These are phyloP conservation scores for Starmerella davenportii DNA, from an alignment of 805 yeast species.

Conservation along the genomic window DNA sequence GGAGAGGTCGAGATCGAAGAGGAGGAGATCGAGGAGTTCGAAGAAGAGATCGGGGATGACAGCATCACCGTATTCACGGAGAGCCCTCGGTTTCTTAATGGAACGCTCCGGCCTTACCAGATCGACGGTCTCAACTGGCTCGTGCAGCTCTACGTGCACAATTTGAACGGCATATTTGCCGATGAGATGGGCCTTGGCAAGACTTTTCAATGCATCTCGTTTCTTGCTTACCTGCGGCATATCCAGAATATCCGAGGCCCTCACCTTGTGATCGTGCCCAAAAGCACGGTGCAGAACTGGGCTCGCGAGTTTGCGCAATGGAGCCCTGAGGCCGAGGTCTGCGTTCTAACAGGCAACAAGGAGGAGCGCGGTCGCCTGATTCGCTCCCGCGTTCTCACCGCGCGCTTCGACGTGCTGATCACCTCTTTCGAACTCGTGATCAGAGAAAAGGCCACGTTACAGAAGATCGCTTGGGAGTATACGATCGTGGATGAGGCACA, in stretches of 20 bases:
- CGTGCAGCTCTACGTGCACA: slow-evolving; percentile 65
- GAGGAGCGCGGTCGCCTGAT: slow-evolving; percentile 51
- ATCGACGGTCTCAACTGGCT: slow-evolving; percentile 92
- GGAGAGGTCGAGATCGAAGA: slow-evolving; percentile 42
- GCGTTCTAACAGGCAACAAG: slow-evolving; percentile 76
- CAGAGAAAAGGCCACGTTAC: slow-evolving; percentile 63
- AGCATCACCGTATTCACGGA: slow-evolving; percentile 57
- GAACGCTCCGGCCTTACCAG: slow-evolving; percentile 74
- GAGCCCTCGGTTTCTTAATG: slow-evolving; percentile 59
- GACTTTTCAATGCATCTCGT: slow-evolving; percentile 85
- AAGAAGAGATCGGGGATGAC: slow-evolving; percentile 10
- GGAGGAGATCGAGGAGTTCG: slow-evolving; percentile 34
- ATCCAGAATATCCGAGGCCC: slow-evolving; percentile 71
- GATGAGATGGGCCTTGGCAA: slow-evolving; percentile 98
- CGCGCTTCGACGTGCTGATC: slow-evolving; percentile 74
- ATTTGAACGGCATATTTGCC: slow-evolving; percentile 80
- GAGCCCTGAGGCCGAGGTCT: slow-evolving; percentile 82
- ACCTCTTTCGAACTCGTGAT: slow-evolving; percentile 89
- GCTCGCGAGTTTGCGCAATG: slow-evolving; percentile 80
- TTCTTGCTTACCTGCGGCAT: slow-evolving; percentile 70
- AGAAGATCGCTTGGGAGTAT: slow-evolving; percentile 81
- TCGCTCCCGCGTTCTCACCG: slow-evolving; percentile 38
- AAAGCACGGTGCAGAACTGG: slow-evolving; percentile 93
- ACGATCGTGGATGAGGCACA: slow-evolving; percentile 92
- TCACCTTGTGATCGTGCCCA: slow-evolving; percentile 79